Conservation (phyloP, 2,329 filamentous ascomycete genomes). For the Colletotrichum salicis region DNA sequence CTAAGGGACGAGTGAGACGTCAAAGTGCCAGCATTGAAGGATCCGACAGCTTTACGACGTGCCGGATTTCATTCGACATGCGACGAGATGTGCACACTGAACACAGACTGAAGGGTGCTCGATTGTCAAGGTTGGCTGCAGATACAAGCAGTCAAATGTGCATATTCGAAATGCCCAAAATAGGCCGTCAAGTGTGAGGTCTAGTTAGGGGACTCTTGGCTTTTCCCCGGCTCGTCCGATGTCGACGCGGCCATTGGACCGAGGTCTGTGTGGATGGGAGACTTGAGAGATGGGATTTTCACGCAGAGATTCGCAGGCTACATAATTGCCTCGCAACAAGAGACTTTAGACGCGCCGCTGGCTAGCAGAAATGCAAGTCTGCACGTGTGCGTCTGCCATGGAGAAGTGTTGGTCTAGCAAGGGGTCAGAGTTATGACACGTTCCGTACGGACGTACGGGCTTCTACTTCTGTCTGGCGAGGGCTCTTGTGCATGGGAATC, state of each 20-base stretch:
- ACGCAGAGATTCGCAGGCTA: background rate
- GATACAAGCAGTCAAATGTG: background rate
- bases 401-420: background rate
- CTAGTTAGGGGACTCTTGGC: slow-evolving; percentile 17
- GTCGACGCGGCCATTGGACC: slow-evolving; percentile 13
- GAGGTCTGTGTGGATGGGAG: slow-evolving; percentile 5
- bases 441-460: slow-evolving; percentile 25
- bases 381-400: background rate
- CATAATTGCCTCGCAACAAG: background rate
- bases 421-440: background rate
- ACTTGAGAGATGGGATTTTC: slow-evolving; percentile 12
- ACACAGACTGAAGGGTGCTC: background rate
- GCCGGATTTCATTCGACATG: background rate
- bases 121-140: slow-evolving; percentile 14
- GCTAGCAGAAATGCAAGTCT: background rate
- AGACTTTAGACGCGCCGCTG: background rate
- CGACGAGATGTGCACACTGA: background rate
- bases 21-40: slow-evolving; percentile 7
- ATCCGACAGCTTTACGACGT: background rate
- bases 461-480: background rate
- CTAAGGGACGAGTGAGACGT: slow-evolving; percentile 12
- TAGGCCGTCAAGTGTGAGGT: background rate
- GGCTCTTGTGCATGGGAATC: slow-evolving; percentile 4
- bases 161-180: background rate
- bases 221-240: slow-evolving; percentile 24